Conservation (phyloP, 1,139 yeast genomes). For the Blastobotrys ciferrii region DNA sequence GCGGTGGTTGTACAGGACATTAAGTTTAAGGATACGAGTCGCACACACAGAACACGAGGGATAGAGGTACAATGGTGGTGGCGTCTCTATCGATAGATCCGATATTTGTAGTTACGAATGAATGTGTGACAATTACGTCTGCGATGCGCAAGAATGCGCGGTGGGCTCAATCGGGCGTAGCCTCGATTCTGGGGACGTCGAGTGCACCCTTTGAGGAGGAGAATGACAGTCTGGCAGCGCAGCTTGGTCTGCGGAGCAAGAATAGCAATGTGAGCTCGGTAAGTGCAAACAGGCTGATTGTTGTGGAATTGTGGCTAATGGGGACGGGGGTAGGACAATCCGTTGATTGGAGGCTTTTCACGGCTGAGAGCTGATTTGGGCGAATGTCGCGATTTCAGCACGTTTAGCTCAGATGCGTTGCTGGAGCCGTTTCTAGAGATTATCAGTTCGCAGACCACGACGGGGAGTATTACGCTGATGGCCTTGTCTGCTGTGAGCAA, state of each 20-base stretch:
- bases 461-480: constrained; percentile 81
- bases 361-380: constrained; percentile 71
- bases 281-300: background rate
- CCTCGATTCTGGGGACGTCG: constrained; percentile 66
- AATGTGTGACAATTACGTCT: constrained; percentile 80
- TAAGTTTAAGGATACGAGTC: too few species aligned
- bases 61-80: background rate
- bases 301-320: constrained; percentile 10
- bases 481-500: constrained; percentile 77
- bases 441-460: constrained; percentile 80
- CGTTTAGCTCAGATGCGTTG: constrained; percentile 69
- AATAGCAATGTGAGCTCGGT: background rate
- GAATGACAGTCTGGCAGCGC: constrained; percentile 31
- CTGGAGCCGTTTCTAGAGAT: constrained; percentile 84
- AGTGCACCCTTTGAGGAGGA: constrained; percentile 43
- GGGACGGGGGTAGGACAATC: constrained; percentile 45
- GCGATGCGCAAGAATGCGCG: constrained; percentile 88
- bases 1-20: too few species aligned
- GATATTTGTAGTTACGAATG: constrained; percentile 79
- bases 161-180: constrained; percentile 83
- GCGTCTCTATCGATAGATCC: constrained; percentile 57
- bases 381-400: constrained; percentile 51
- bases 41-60: background rate
- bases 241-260: constrained; percentile 23
- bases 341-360: constrained; percentile 76